Base-by-base conservation (phyloP, 345 rosid genomes). In the Gossypium mustelinum region DNA sequence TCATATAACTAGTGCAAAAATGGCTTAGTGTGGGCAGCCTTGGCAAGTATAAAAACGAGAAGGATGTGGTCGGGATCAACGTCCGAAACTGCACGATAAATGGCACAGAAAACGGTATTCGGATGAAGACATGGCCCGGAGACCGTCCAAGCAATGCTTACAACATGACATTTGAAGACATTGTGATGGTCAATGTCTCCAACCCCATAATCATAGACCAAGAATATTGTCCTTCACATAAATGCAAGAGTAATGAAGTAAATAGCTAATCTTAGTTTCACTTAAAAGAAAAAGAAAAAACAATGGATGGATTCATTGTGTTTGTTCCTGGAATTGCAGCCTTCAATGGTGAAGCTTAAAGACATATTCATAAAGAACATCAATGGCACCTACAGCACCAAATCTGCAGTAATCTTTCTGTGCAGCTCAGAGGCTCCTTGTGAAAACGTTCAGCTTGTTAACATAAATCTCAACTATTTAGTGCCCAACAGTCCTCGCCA, bases 201-300 rank as follows among this genome's bases (percentile, higher is more conserved):
- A 87, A 86, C 76, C 93, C 89, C 70, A 80, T 89, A 43, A 77
- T 87, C 18, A 80, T 86, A 39, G 89, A 89, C 73, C 89, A 87
- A 76, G 80, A 78, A 8, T 89, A 89, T 44, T 83, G 89, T 51
- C 85, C 89, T 22, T 85, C 84, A 0, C 8, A 59, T 9, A 69
- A 29, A n/a, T 85, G 89, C 79, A 55, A 73, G 1, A 75, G 20
- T 13, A 43, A 66, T n/a, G 13, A 79, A 78, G 87, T 78, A 78
- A 74, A 43, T 51, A 60, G 13, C 44, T 29, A 34, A 34, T 24
- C 5, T 54, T 8, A 75, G 41, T 34, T 34, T 34, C 41, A 34
- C 41, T 34, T 6, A 5, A 34, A 34, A 34, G 41, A 34, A 34
- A 34, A 34, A 34, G 41, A 34, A 34, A 34, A 34, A 34, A 34